These are phyloP conservation scores for Lasiosphaeria ovina DNA, from an alignment of 495 filamentous ascomycete species.

Conservation along the genomic window DNA sequence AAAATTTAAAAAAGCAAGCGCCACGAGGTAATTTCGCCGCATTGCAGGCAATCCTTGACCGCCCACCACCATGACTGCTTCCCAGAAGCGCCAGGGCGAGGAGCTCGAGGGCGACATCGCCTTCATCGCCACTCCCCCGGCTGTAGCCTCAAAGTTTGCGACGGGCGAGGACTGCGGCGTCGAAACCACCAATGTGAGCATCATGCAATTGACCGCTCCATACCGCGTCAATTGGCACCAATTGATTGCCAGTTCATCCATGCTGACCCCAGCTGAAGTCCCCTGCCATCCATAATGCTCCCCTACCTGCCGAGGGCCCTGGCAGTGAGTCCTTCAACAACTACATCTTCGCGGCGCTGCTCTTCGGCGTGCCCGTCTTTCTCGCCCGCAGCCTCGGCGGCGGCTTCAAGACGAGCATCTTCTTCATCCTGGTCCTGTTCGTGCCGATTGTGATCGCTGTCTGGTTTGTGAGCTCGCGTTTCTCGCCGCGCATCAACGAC, in stretches of 20 bases:
- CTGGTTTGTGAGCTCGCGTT: conserved; percentile 65
- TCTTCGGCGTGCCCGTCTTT: conserved; percentile 62
- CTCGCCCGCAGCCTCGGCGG: conserved; percentile 66
- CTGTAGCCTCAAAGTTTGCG: conserved; percentile 54
- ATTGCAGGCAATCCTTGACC: too few relatives aligned
- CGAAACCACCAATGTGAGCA: conserved; percentile 63
- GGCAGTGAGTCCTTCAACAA: conserved; percentile 72
- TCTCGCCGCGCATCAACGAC: conserved; percentile 72
- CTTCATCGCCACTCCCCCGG: conserved; percentile 75
- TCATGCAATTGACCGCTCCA: not conserved
- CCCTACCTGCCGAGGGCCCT: conserved; percentile 72
- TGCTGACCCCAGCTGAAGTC: conserved; percentile 48
- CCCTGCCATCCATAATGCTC: conserved; percentile 75
- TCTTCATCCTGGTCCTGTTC: conserved; percentile 63
- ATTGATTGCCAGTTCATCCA: conserved; percentile 12
- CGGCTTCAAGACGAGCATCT: conserved; percentile 68
- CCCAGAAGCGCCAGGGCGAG: not conserved
- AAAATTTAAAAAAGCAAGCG: too few relatives aligned
- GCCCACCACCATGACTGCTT: not conserved
- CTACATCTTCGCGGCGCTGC: conserved; percentile 52
- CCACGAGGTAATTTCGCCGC: too few relatives aligned
- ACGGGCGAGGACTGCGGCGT: conserved; percentile 70
- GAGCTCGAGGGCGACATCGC: conserved; percentile 57
- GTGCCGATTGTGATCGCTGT: conserved; percentile 68
- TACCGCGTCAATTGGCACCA: not conserved